Evolutionary conservation across 2,329 filamentous ascomycete species (phyloP).

Genomic region (Colletotrichum horii): DNA sequence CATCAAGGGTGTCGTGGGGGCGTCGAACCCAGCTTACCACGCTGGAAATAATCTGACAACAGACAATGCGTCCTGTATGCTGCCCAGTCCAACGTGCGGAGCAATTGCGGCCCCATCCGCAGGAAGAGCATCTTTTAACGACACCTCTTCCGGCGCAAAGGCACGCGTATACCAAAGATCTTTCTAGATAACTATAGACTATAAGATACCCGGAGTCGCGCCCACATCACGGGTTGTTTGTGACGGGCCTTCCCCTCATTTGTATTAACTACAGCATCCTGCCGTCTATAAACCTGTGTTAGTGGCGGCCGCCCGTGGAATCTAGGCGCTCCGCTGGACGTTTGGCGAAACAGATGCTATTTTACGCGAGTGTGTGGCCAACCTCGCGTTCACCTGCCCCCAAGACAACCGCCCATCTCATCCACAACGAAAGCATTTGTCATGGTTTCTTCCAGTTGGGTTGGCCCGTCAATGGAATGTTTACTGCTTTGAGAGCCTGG

Average conservation of each 20-base stretch:
- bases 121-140: not conserved
- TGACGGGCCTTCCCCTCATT: not conserved
- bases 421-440: not conserved
- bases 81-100: not conserved
- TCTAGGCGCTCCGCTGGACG: not conserved
- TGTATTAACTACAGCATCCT: not conserved
- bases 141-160: not conserved
- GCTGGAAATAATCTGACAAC: not conserved
- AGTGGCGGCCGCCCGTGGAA: not conserved
- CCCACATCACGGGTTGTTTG: not conserved
- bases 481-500: not conserved
- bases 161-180: not conserved
- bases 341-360: not conserved
- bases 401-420: not conserved
- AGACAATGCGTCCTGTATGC: not conserved
- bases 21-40: not conserved
- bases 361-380: not conserved
- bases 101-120: not conserved
- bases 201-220: not conserved
- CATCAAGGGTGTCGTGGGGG: not conserved
- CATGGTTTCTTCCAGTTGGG: not conserved
- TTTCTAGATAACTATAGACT: not conserved
- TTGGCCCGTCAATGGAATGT: not conserved
- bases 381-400: not conserved
- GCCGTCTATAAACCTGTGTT: not conserved